Conservation (phyloP, 305 asterid genomes). For the Fraxinus albicans region DNA sequence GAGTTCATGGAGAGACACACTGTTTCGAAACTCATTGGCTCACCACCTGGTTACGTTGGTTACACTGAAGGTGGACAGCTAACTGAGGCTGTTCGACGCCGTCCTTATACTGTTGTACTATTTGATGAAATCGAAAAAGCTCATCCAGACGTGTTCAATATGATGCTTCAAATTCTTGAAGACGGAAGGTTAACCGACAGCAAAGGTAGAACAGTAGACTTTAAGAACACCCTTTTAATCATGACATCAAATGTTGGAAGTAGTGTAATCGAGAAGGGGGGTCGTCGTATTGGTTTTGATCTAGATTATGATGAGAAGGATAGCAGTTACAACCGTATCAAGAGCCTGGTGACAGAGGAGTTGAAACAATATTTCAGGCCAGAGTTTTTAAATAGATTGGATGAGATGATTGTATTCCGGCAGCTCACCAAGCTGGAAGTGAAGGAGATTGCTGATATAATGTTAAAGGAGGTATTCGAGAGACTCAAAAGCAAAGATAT, state of each 20-base stretch:
- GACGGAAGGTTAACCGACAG: constrained; percentile 96
- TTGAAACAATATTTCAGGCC: constrained; percentile 95
- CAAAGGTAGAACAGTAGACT: constrained; percentile 93
- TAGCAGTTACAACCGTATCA: constrained; percentile 81
- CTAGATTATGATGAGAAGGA: constrained; percentile 83
- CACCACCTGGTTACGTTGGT: constrained; percentile 97
- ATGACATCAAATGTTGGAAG: constrained; percentile 98
- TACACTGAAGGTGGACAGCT: constrained; percentile 99
- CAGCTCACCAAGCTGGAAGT: constrained; percentile 93
- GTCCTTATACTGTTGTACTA: constrained; percentile 90
- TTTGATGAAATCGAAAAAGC: constrained; percentile 95
- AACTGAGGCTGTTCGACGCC: constrained; percentile 93
- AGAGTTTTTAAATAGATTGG: constrained; percentile 87
- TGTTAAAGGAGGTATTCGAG: constrained; percentile 84
- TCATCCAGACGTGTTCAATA: constrained; percentile 92
- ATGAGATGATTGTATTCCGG: constrained; percentile 93
- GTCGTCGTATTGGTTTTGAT: constrained; percentile 83
- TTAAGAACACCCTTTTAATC: constrained; percentile 91
- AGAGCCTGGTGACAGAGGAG: constrained; percentile 87
- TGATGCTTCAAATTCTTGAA: constrained; percentile 98
- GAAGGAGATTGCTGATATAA: constrained; percentile 89
- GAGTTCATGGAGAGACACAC: constrained; percentile 99
- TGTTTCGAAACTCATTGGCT: constrained; percentile 89
- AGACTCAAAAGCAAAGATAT: constrained; percentile 73
- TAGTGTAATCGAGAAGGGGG: constrained; percentile 90